Conservation (phyloP, 495 filamentous ascomycete species). For the Lophium mytilinum region DNA sequence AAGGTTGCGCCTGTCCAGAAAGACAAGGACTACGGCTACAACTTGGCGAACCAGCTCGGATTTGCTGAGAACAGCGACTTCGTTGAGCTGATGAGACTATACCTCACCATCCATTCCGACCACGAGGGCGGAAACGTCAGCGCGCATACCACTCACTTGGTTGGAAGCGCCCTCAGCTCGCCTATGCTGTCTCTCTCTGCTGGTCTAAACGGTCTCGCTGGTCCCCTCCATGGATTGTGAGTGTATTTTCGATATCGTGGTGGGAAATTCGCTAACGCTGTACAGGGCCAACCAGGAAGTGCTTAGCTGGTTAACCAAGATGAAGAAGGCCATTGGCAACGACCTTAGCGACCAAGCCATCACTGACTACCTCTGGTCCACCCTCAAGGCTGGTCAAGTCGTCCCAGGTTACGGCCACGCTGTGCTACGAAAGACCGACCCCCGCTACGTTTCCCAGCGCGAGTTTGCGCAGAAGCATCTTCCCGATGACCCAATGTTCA, state of each 20-base stretch:
- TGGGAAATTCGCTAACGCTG: constrained; percentile 14
- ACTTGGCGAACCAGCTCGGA: constrained; percentile 97
- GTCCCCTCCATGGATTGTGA: constrained; percentile 89
- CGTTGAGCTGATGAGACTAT: constrained; percentile 93
- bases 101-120: constrained; percentile 98
- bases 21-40: constrained; percentile 97
- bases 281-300: constrained; percentile 91
- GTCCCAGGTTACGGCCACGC: constrained; percentile 98
- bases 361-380: constrained; percentile 96
- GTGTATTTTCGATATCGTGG: constrained; percentile 16
- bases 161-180: constrained; percentile 93
- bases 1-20: constrained; percentile 92
- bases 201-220: constrained; percentile 94
- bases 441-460: constrained; percentile 94
- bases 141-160: constrained; percentile 96
- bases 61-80: constrained; percentile 95
- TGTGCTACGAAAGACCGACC: constrained; percentile 98
- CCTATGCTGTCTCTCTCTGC: constrained; percentile 93
- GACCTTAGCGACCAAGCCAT: constrained; percentile 92
- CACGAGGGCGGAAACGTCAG: constrained; percentile 96
- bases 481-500: constrained; percentile 96
- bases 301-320: constrained; percentile 95
- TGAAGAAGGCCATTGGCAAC: constrained; percentile 92
- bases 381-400: constrained; percentile 88
- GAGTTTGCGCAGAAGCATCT: constrained; percentile 89